Evolutionary conservation across 768 basidiomycete species (phyloP).

Genomic region (Strobilomyces confusus): DNA sequence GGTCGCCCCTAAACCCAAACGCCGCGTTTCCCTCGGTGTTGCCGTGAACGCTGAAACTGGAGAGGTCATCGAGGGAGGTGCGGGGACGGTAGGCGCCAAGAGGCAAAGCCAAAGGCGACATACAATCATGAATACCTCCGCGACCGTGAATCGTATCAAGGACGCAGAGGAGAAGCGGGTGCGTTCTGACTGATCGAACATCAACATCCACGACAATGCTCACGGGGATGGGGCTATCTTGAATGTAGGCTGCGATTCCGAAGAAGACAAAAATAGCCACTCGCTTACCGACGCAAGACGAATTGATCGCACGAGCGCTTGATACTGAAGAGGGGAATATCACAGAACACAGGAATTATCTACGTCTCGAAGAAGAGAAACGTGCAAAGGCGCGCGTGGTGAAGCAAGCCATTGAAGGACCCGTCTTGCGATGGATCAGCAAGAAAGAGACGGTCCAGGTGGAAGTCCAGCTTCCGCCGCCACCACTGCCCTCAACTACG

Average conservation of each 20-base stretch:
- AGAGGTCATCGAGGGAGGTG: constrained; percentile 41
- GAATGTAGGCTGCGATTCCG: constrained; percentile 49
- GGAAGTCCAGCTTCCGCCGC: constrained; percentile 18
- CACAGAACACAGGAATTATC: constrained; percentile 72
- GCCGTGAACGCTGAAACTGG: constrained; percentile 60
- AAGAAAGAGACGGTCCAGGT: constrained; percentile 55
- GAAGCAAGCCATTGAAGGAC: constrained; percentile 59
- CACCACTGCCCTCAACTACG: constrained; percentile 27
- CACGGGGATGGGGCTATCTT: background rate
- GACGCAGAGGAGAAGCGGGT: constrained; percentile 63
- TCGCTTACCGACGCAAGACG: constrained; percentile 68
- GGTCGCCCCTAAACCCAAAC: constrained; percentile 28
- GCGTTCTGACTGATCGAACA: constrained; percentile 6
- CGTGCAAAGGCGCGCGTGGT: constrained; percentile 60
- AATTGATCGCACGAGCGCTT: constrained; percentile 77
- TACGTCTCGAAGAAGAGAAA: constrained; percentile 78
- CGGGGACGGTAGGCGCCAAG: constrained; percentile 22
- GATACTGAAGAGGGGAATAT: constrained; percentile 87
- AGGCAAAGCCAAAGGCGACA: constrained; percentile 64
- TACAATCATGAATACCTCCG: constrained; percentile 68
- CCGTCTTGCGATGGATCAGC: constrained; percentile 70
- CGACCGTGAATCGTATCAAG: constrained; percentile 60
- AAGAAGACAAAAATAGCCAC: constrained; percentile 56
- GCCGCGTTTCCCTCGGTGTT: constrained; percentile 53
- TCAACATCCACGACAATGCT: background rate